Conservation (phyloP, 441 rosid genomes). For the Sinapis alba region DNA sequence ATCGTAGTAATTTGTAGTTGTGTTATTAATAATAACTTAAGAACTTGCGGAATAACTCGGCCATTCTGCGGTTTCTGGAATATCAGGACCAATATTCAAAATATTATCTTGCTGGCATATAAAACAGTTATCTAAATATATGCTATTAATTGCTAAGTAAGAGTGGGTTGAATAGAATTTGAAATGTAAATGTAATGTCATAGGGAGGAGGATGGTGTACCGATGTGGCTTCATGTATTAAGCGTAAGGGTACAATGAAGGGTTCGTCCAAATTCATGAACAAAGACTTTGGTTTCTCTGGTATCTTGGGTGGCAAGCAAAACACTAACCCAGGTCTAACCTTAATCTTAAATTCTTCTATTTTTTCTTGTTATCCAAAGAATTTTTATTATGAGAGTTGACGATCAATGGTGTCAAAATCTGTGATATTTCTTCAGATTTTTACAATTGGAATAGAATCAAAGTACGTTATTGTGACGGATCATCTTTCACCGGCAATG, state of each 20-base stretch:
- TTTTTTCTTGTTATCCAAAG: neutral
- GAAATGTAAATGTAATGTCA: slow-evolving; percentile 2
- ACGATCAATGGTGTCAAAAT: neutral
- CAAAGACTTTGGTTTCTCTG: slow-evolving; percentile 73
- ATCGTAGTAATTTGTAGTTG: neutral
- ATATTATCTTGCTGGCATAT: neutral
- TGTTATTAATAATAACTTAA: neutral
- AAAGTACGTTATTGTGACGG: slow-evolving; percentile 95
- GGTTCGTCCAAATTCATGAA: slow-evolving; percentile 74
- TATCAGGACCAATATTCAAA: neutral
- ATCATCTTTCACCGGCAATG: slow-evolving; percentile 88
- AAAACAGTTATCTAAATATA: neutral
- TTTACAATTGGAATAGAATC: slow-evolving; percentile 88
- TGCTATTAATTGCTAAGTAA: neutral
- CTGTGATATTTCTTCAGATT: slow-evolving; percentile 45
- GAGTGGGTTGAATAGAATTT: neutral
- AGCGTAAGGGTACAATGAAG: slow-evolving; percentile 52
- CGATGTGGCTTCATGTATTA: slow-evolving; percentile 47
- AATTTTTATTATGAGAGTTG: neutral
- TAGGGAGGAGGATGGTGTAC: slow-evolving; percentile 97
- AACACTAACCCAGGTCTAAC: slow-evolving; percentile 69
- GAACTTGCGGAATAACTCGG: neutral
- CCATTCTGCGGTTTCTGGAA: neutral
- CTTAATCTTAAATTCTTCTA: too few species aligned
- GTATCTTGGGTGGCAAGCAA: slow-evolving; percentile 60